These are phyloP conservation scores for Sphagnum fallax DNA, from an alignment of 228 moss, liverwort and hornwort species.

Conservation along the genomic window DNA sequence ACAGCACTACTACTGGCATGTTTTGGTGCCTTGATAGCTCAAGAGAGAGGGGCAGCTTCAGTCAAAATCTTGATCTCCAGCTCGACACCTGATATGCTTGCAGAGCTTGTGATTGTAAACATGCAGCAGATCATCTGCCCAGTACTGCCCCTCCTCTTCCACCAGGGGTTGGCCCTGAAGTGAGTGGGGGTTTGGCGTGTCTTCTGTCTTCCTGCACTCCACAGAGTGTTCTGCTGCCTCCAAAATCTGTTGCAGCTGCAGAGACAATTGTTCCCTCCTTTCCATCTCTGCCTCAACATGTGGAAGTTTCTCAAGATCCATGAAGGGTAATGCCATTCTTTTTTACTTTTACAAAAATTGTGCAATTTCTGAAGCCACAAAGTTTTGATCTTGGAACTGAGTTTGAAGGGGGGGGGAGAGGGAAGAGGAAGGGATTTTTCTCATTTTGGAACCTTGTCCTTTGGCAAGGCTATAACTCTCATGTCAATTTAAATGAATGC, in stretches of 20 bases:
- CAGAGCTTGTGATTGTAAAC: slow-evolving; percentile 88
- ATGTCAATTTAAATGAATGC: too few relatives aligned
- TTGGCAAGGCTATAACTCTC: too few relatives aligned
- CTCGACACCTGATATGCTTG: slow-evolving; percentile 88
- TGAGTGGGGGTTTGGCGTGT: slow-evolving; percentile 32
- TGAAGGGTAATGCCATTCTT: slow-evolving; percentile 51
- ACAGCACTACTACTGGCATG: slow-evolving; percentile 45
- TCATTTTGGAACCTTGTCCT: too few relatives aligned
- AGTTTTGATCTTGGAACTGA: too few relatives aligned
- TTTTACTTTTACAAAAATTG: background rate
- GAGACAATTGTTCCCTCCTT: slow-evolving; percentile 20
- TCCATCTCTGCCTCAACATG: slow-evolving; percentile 24
- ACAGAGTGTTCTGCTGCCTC: slow-evolving; percentile 16
- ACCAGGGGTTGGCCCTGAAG: slow-evolving; percentile 19
- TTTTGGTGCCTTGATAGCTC: slow-evolving; percentile 78
- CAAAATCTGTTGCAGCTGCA: slow-evolving; percentile 15
- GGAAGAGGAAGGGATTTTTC: too few relatives aligned
- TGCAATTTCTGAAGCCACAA: too few relatives aligned
- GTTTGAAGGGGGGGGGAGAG: too few relatives aligned
- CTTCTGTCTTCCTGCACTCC: slow-evolving; percentile 25
- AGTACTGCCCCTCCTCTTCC: slow-evolving; percentile 40
- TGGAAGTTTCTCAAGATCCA: slow-evolving; percentile 65
- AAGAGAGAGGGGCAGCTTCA: slow-evolving; percentile 82
- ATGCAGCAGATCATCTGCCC: slow-evolving; percentile 73
- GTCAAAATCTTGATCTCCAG: slow-evolving; percentile 86